Evolutionary conservation across 345 rosid species (phyloP), one percentile per base, ranked within the genome.

Genomic region (Kandelia obovata): DNA sequence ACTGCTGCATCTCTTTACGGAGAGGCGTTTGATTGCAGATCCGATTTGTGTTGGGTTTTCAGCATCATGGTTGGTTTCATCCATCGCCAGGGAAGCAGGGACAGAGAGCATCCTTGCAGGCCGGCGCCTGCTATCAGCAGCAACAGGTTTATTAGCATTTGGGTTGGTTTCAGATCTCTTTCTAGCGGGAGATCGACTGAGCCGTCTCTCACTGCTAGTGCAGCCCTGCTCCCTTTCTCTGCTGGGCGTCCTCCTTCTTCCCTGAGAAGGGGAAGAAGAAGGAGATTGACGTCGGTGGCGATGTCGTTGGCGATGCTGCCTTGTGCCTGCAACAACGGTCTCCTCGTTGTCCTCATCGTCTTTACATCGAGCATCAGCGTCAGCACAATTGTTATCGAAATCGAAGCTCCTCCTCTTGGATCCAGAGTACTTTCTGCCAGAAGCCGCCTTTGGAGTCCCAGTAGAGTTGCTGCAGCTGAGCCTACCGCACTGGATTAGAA

Each of bases 401-500:
- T 94, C 96, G 32, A 81, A 95, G 67, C 99, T 95, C 58, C 99
- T 95, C 55, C 99, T 84, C 79, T 95, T 95, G 16, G 93, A 88
- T 19, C 99, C 96, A 0, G 96, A 85, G 37, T 88, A 88, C 31
- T 84, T 90, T 31, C 83, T 76, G 5, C 82, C 77, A 0, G 85
- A 55, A 43, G 81, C 71, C 0, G 72, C 59, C 74, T 82, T 85
- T 2, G 80, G 68, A 1, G 68, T 53, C 17, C 73, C 85, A 1
- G 85, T 83, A 1, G 98, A 91, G 75, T 88, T 90, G 76, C 87
- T 92, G 58, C 92, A 77, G 84, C 97, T 91, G 28, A 95, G 87
- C 73, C 93, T 84, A n/a, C 97, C 99, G 53, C 99, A 95, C 20
- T 95, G 99, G 30, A 92, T 89, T 58, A 95, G 81, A 70, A 95